Evolutionary conservation across 2,329 filamentous ascomycete genomes (phyloP).

Genomic region (Blastomyces emzantsi): DNA sequence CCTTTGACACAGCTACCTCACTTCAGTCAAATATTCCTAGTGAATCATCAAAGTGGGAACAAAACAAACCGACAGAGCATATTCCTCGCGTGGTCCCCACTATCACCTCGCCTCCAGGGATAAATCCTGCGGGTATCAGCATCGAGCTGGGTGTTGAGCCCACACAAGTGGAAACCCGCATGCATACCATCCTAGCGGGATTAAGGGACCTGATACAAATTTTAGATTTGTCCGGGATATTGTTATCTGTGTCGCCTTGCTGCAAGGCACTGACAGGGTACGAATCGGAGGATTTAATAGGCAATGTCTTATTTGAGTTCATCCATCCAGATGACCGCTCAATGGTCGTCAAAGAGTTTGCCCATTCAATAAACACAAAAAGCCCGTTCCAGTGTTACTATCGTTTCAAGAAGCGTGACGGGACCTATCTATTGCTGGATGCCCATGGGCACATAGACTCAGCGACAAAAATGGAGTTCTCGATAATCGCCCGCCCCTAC

Average conservation of each 20-base stretch:
- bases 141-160: slow-evolving; percentile 50
- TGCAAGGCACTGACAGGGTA: slow-evolving; percentile 68
- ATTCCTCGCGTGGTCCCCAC: neutral
- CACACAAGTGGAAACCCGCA: slow-evolving; percentile 66
- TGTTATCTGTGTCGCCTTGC: slow-evolving; percentile 79
- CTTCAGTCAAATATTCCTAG: neutral
- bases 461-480: slow-evolving; percentile 64
- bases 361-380: slow-evolving; percentile 77
- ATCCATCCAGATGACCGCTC: slow-evolving; percentile 79
- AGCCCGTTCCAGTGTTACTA: slow-evolving; percentile 77
- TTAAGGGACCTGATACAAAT: slow-evolving; percentile 83
- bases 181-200: slow-evolving; percentile 80
- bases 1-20: neutral
- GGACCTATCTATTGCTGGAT: slow-evolving; percentile 71
- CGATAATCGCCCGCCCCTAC: slow-evolving; percentile 86
- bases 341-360: slow-evolving; percentile 78
- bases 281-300: slow-evolving; percentile 58
- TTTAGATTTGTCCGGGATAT: slow-evolving; percentile 70
- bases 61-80: neutral
- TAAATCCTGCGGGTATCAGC: slow-evolving; percentile 33
- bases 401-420: slow-evolving; percentile 67
- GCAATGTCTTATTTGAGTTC: slow-evolving; percentile 68
- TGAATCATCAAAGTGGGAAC: neutral
- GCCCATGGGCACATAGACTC: slow-evolving; percentile 89
- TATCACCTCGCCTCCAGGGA: neutral